phyloP scores from a whole-genome alignment of 139 green algal species.

The Coelastrella sp. region DNA sequence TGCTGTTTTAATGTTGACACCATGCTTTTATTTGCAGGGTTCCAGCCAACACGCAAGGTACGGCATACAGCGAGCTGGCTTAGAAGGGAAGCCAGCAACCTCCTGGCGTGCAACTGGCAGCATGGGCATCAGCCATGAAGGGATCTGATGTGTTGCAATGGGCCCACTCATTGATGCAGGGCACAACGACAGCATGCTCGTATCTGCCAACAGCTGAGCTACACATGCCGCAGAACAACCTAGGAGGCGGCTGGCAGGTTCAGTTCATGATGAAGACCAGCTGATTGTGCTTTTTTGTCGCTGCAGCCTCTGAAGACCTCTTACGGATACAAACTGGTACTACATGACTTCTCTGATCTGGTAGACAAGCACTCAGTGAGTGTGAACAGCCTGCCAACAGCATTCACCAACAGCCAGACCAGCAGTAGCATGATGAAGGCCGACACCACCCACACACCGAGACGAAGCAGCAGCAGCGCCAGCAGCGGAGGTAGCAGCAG shows the following conservation, averaged over 20 bases:
- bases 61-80: neutral
- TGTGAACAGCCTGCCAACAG: neutral
- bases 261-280: no score
- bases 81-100: neutral
- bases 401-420: neutral
- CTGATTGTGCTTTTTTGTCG: neutral
- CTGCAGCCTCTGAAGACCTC: constrained; percentile 21
- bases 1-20: no score
- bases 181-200: no score
- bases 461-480: neutral
- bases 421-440: neutral
- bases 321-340: constrained; percentile 35
- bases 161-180: neutral
- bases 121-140: neutral
- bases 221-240: no score
- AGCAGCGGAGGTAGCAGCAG: constrained; percentile 21
- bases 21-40: neutral
- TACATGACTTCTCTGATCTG: constrained; percentile 25
- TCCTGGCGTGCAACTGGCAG: neutral
- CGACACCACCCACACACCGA: neutral
- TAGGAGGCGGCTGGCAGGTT: no score
- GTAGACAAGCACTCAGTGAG: neutral
- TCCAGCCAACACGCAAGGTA: constrained; percentile 2
- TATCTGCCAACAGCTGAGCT: no score
- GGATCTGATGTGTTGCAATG: neutral